Conservation (phyloP, 768 basidiomycete genomes). For the Boletus bicolor region DNA sequence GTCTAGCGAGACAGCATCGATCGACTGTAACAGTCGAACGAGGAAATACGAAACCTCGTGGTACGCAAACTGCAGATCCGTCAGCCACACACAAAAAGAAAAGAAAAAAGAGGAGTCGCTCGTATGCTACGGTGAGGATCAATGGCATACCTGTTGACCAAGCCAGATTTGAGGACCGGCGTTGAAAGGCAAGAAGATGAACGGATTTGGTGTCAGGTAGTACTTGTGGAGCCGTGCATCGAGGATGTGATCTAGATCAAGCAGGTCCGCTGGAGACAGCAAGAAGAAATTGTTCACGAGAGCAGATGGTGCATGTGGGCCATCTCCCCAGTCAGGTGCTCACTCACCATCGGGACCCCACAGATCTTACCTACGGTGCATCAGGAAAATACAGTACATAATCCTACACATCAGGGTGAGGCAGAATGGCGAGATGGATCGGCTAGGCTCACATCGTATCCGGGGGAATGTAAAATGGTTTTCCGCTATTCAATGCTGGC, state of each 20-base stretch:
- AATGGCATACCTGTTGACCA: conserved; percentile 39
- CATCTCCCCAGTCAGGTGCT: background rate
- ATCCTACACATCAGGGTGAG: conserved; percentile 3
- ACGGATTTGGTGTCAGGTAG: conserved; percentile 46
- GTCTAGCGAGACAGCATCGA: conserved; percentile 41
- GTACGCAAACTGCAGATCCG: conserved; percentile 45
- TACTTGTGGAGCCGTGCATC: conserved; percentile 54
- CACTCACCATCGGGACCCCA: conserved; percentile 39
- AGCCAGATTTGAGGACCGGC: conserved; percentile 65
- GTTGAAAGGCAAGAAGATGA: conserved; percentile 50
- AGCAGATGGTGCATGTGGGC: background rate
- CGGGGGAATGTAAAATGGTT: conserved; percentile 54
- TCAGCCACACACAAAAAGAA: background rate
- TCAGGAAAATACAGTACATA: conserved; percentile 27
- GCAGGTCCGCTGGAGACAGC: conserved; percentile 30
- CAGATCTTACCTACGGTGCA: conserved; percentile 38
- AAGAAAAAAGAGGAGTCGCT: background rate
- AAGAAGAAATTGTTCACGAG: background rate
- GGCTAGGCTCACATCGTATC: conserved; percentile 23
- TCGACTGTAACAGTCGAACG: conserved; percentile 48
- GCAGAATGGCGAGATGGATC: background rate
- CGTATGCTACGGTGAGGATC: background rate
- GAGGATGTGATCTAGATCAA: conserved; percentile 66
- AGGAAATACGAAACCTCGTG: conserved; percentile 55
- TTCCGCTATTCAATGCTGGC: conserved; percentile 30